Evolutionary conservation across 2,329 filamentous ascomycete species (phyloP), one percentile per base, ranked within the genome.

Genomic region (Chrysoporthe austroafricana): DNA sequence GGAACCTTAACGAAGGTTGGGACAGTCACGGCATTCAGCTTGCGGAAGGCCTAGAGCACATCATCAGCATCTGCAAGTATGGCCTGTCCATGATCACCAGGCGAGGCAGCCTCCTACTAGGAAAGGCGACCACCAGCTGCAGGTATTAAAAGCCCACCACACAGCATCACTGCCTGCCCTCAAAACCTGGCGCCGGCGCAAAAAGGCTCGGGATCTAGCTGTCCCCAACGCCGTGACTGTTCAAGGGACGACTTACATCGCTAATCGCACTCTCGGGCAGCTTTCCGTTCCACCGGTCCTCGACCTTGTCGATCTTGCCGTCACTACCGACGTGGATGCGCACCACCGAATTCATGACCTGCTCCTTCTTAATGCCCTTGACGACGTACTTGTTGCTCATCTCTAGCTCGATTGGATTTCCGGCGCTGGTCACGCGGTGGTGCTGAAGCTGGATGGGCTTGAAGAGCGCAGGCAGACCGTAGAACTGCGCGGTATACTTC

Each of bases 341-440:
- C 13, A 80, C 74, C 7, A 73, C 66, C 13, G 75, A 78, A 54
- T 74, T 50, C 61, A 79, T 77, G 43, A 73, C 70, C 70, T 78
- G 74, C 67, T 76, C 74, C 58, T 71, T 73, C 63, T 73, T 73
- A 65, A 79, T 69, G 8, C 75, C 76, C 70, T 76, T 78, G 56
- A 80, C 70, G 3, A 75, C 73, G 69, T 80, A 80, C 63, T 72
- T 76, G 71, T 80, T 80, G 68, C 70, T 70, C 52, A 80, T 70
- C 21, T 87, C 80, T 73, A 90, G 77, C 68, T 82, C 76, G 52
- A 90, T 89, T 0, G 88, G 88, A 71, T 90, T 89, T 1, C 87
- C 86, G 0, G 79, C 76, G 18, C 79, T 81, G 0, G 78, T 85
- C 13, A 90, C 86, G 50, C 79, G 75, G 74, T 88, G 84, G 46